Evolutionary conservation across 768 basidiomycete genomes (phyloP).

Genomic region (Hypsizygus marmoreus): DNA sequence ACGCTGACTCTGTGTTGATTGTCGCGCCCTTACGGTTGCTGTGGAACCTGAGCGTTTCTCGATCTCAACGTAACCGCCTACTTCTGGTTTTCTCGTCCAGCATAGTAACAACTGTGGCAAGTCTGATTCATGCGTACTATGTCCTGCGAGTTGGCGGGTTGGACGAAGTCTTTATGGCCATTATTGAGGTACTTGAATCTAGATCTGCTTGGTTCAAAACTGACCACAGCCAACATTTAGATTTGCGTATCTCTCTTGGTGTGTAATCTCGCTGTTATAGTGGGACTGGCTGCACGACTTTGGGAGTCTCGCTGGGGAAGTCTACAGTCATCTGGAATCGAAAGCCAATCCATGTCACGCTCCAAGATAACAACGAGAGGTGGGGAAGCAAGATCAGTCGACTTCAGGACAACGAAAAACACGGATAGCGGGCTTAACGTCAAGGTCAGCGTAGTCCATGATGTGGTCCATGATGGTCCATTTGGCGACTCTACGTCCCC

Average conservation of each 20-base stretch:
- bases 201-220: neutral
- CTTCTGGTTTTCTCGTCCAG: constrained; percentile 47
- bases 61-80: constrained; percentile 35
- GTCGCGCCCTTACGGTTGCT: constrained; percentile 42
- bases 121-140: constrained; percentile 36
- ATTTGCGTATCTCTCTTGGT: constrained; percentile 39
- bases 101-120: constrained; percentile 37
- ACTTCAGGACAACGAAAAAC: constrained; percentile 5
- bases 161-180: constrained; percentile 26
- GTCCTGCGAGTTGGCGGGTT: constrained; percentile 26
- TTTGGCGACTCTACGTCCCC: no score
- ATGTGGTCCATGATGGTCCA: no score
- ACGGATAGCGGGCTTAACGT: constrained; percentile 8
- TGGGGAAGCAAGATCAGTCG: neutral
- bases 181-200: constrained; percentile 36
- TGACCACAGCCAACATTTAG: constrained; percentile 18
- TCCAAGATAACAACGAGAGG: constrained; percentile 4
- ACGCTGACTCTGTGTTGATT: constrained; percentile 44
- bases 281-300: constrained; percentile 15
- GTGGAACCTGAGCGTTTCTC: constrained; percentile 32
- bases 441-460: no score
- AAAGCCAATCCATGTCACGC: constrained; percentile 3
- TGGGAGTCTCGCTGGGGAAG: neutral
- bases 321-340: no score
- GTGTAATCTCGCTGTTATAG: constrained; percentile 43